These are phyloP conservation scores for Grammothele lineata DNA, from an alignment of 768 basidiomycete genomes.

Conservation along the genomic window DNA sequence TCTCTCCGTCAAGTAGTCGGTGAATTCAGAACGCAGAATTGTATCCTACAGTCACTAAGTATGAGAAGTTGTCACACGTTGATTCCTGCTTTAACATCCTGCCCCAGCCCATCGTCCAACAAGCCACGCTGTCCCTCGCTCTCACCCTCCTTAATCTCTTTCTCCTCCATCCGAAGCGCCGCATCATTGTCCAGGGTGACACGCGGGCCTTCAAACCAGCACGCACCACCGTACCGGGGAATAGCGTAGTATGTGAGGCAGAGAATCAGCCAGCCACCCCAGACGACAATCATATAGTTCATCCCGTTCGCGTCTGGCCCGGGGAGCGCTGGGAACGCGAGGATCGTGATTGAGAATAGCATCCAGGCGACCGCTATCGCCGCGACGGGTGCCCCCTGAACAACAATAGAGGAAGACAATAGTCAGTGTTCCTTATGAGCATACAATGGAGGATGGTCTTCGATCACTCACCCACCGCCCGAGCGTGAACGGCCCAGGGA, in stretches of 20 bases:
- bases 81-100: too few species aligned
- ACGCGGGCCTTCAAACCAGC: slow-evolving; percentile 27
- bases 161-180: neutral
- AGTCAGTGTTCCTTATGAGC: neutral
- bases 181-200: neutral
- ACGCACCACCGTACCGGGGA: slow-evolving; percentile 25
- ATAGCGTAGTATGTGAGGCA: slow-evolving; percentile 34
- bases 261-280: slow-evolving; percentile 30
- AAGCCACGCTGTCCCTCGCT: too few species aligned
- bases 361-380: slow-evolving; percentile 33
- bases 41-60: too few species aligned
- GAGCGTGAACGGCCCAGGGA: slow-evolving; percentile 33
- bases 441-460: neutral
- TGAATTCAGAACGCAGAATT: too few species aligned
- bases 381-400: slow-evolving; percentile 28
- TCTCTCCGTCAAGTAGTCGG: too few species aligned
- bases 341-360: slow-evolving; percentile 31
- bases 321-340: slow-evolving; percentile 33
- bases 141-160: too few species aligned
- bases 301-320: slow-evolving; percentile 29
- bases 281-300: slow-evolving; percentile 39
- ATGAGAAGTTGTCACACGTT: too few species aligned
- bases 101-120: too few species aligned
- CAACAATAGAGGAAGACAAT: too few species aligned
- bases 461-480: slow-evolving; percentile 14